A percentile compares a stretch with the other conserved stretches of the same genome.
These are phyloP conservation scores for Penicillium waksmanii DNA, from an alignment of 495 filamentous ascomycete species.

Conservation along the genomic window DNA sequence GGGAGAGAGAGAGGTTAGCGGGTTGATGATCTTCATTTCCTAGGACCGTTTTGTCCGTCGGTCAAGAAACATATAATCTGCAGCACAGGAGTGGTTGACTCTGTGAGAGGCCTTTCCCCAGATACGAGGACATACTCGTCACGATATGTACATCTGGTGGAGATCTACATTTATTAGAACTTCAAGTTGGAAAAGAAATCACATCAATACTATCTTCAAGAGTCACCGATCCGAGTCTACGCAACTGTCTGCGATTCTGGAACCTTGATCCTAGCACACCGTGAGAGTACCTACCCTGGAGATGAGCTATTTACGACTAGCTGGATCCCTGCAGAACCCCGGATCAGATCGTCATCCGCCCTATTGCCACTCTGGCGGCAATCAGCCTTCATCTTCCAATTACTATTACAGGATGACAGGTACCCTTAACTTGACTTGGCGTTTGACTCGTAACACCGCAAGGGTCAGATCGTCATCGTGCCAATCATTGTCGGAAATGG, in stretches of 20 bases:
- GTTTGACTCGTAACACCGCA: background rate
- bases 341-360: background rate
- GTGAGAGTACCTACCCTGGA: background rate
- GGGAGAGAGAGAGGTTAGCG: background rate
- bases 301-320: background rate
- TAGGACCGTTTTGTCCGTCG: background rate
- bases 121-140: background rate
- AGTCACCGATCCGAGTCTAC: too few species aligned
- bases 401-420: background rate
- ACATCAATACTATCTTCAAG: background rate
- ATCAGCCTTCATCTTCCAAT: background rate
- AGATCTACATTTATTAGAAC: background rate
- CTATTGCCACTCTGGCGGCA: slow-evolving; percentile 5
- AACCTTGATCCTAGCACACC: too few species aligned
- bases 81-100: background rate
- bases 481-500: background rate
- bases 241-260: too few species aligned
- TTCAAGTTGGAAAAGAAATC: background rate
- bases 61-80: background rate
- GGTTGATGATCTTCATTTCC: slow-evolving; percentile 1
- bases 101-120: background rate
- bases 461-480: background rate
- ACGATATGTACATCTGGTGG: background rate
- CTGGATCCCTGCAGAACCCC: slow-evolving; percentile 1
- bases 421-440: background rate